Conservation (phyloP, 1,284 basidiomycete genomes). For the Microbotryomycetes sp. region DNA sequence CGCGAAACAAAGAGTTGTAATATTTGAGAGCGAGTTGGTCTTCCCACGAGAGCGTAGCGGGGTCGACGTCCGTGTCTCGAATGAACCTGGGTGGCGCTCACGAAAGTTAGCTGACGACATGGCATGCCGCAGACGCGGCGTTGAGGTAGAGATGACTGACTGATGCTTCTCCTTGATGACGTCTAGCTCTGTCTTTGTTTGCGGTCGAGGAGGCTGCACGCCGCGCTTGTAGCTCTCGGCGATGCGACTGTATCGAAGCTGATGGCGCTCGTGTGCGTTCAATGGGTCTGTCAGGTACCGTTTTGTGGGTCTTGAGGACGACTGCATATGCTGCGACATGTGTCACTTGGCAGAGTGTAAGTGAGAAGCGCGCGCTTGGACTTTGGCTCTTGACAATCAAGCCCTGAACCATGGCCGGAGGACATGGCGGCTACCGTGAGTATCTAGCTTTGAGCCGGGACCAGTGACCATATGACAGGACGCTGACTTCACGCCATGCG, state of each 20-base stretch:
- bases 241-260: slow-evolving; percentile 5
- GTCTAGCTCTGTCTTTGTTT: slow-evolving; percentile 43
- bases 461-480: not conserved
- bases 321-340: no score
- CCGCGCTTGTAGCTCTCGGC: slow-evolving; percentile 7
- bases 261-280: slow-evolving; percentile 26
- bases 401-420: slow-evolving; percentile 19
- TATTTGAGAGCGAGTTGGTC: slow-evolving; percentile 70
- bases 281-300: not conserved
- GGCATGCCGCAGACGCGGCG: not conserved
- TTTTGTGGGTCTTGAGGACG: not conserved
- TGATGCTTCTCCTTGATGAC: slow-evolving; percentile 45
- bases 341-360: no score
- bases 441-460: no score
- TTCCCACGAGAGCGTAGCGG: slow-evolving; percentile 25
- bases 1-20: slow-evolving; percentile 75
- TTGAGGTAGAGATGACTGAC: slow-evolving; percentile 24
- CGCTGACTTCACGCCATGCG: not conserved
- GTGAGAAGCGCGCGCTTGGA: not conserved
- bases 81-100: slow-evolving; percentile 69
- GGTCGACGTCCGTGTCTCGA: slow-evolving; percentile 54
- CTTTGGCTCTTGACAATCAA: not conserved
- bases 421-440: slow-evolving; percentile 28
- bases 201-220: slow-evolving; percentile 1
- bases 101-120: no score